Percentiles rank a stretch among this genome's conserved stretches.
phyloP scores from a whole-genome alignment of 2,329 filamentous ascomycete species.

The Byssothecium circinans region DNA sequence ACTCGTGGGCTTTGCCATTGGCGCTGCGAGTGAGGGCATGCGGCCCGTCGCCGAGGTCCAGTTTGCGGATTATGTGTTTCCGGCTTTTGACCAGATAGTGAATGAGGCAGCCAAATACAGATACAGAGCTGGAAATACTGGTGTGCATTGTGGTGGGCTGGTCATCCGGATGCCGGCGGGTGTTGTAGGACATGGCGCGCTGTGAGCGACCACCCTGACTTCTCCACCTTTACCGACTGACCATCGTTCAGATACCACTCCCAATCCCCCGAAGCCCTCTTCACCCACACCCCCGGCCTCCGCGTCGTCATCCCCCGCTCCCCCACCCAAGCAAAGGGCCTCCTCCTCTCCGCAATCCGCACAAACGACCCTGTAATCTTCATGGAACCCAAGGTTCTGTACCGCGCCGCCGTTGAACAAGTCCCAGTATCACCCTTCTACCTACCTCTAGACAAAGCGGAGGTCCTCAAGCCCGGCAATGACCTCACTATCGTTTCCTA shows the following conservation, averaged over 20 bases:
- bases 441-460: slow-evolving; percentile 83
- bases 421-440: slow-evolving; percentile 79
- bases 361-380: slow-evolving; percentile 87
- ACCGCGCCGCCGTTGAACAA: slow-evolving; percentile 88
- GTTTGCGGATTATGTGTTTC: slow-evolving; percentile 92
- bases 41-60: slow-evolving; percentile 92
- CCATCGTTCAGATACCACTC: slow-evolving; percentile 66
- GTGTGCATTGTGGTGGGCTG: slow-evolving; percentile 66
- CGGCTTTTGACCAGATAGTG: slow-evolving; percentile 90
- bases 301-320: slow-evolving; percentile 84
- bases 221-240: slow-evolving; percentile 3
- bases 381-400: slow-evolving; percentile 92
- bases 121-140: slow-evolving; percentile 67
- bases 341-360: slow-evolving; percentile 74
- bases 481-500: slow-evolving; percentile 86
- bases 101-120: slow-evolving; percentile 90
- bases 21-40: slow-evolving; percentile 87
- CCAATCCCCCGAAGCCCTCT: slow-evolving; percentile 85
- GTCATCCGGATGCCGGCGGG: slow-evolving; percentile 90
- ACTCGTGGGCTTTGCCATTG: slow-evolving; percentile 90
- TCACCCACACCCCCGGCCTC: slow-evolving; percentile 83
- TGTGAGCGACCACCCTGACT: slow-evolving; percentile 50
- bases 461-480: slow-evolving; percentile 76
- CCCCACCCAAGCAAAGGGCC: slow-evolving; percentile 83
- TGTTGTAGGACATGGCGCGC: slow-evolving; percentile 82